Evolutionary conservation across 2,329 filamentous ascomycete species (phyloP), one percentile per base, ranked within the genome.

Genomic region (Clarireedia hainanense): DNA sequence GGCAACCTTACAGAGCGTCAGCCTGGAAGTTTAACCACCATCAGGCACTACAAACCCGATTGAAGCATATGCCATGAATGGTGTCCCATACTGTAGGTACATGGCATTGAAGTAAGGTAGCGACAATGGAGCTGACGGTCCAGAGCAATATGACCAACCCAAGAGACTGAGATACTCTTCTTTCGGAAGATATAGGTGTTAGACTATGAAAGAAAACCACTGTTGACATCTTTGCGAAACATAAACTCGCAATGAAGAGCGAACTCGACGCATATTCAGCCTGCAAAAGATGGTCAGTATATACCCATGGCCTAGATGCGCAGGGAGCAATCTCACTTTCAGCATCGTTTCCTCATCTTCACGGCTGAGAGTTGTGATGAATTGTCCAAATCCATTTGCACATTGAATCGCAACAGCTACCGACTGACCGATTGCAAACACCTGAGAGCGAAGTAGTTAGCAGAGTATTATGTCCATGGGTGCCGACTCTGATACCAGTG

Each of bases 381-480:
- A 15, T 23, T 57, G 50, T 14, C 55, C 55, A 42, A 57, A 47
- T 3, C 50, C 55, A 40, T 53, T 52, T n/a, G 24, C 40, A 53
- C 49, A 52, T 27, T 52, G 34, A n/a, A 57, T 47, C n/a, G 34
- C 49, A 47, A 47, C 43, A 2, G 55, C 42, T 5, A 30, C 36
- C 7, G 55, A 53, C 23, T 57, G 55, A 7, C 43, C 43, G 14
- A 52, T 37, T 14, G 55, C 30, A 47, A 52, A 47, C 3, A 34
- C 0, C 55, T 57, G 37, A 4, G 34, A 26, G 6, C 40, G 39
- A 26, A 39, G 39, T n/a, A 6, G 20, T 42, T 42, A 42, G 20
- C 15, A 42, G 6, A 6, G 7, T 42, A 20, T 20, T 40, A 20
- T 20, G 2, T 42, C 9, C 20, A n/a, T 7, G 6, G 6, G 39